These are phyloP conservation scores for Plasmodium adleri DNA, from an alignment of 169 alveolate species.

Conservation along the genomic window DNA sequence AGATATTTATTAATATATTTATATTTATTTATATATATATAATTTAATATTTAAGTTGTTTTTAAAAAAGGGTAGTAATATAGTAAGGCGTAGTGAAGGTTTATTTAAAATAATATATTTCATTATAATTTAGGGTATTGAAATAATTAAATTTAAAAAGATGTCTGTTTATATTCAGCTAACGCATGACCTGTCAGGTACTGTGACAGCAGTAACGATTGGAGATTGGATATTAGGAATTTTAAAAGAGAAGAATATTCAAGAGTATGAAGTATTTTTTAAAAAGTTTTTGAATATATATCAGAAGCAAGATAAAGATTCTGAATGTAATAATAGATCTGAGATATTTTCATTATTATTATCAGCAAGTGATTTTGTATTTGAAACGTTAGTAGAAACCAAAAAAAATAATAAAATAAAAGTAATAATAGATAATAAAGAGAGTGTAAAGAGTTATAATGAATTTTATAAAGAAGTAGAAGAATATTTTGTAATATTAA, in stretches of 20 bases:
- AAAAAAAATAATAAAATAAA: constrained; percentile 80
- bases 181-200: constrained; percentile 85
- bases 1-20: too few species aligned
- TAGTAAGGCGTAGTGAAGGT: too few species aligned
- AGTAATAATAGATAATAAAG: constrained; percentile 74
- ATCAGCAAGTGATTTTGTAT: constrained; percentile 81
- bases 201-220: constrained; percentile 85
- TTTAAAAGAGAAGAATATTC: constrained; percentile 79
- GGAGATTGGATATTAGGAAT: constrained; percentile 86
- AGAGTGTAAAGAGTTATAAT: constrained; percentile 29
- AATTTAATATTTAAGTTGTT: too few species aligned
- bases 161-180: constrained; percentile 85
- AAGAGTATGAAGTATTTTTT: constrained; percentile 80
- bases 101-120: too few species aligned
- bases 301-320: constrained; percentile 84
- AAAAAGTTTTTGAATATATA: constrained; percentile 80
- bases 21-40: too few species aligned
- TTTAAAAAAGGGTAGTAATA: too few species aligned
- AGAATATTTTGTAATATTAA: constrained; percentile 85
- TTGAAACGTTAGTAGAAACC: constrained; percentile 82
- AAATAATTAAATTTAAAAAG: neutral
- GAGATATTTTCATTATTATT: constrained; percentile 82
- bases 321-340: constrained; percentile 81
- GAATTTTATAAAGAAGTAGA: constrained; percentile 79
- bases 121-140: too few species aligned